Base-by-base conservation (phyloP, 441 rosid species). In the Flueggea neowawraea region DNA sequence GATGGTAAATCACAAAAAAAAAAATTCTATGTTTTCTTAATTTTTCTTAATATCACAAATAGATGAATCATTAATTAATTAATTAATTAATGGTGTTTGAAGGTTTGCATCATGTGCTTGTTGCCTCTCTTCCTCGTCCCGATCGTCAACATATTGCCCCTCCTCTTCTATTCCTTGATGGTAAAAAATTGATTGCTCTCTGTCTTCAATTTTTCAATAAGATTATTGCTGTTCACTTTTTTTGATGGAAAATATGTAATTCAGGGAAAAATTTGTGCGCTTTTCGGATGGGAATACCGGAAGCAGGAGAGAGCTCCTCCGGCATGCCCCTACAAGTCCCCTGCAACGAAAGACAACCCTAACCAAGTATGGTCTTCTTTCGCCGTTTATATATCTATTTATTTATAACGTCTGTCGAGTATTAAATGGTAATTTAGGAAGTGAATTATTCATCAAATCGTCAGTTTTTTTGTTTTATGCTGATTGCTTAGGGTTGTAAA, bases 211-310 rank as follows among this genome's bases (percentile, higher is more conserved):
- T 22, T 22, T 22, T 22, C 28, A 22, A 22, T 22, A 22, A 22
- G 28, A 22, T 22, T 22, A 22, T 22, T 22, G 28, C 28, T 22
- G 1, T n/a, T 22, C 28, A 22, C 28, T 0, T 22, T 0, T 22
- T 22, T 22, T 22, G 2, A 22, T 22, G 28, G 2, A 22, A 22
- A 22, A 22, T 22, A 22, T 22, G 28, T 12, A 43, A 62, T 28
- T 55, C 44, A 16, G 36, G 15, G 59, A 10, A 57, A 32, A 32
- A 54, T 91, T 36, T 91, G 85, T 55, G 73, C 75, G 6, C 78
- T 81, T 66, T 78, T 90, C n/a, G 98, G 98, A 31, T 93, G 98
- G 97, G 98, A 93, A 67, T 90, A 87, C 79, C 81, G 88, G 80
- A 93, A 82, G 60, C 97, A 96, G 41, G 93, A 69, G 63, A 82